These are phyloP conservation scores for Craspedostauros australis DNA, from an alignment of 108 stramenopile genomes.

Conservation along the genomic window DNA sequence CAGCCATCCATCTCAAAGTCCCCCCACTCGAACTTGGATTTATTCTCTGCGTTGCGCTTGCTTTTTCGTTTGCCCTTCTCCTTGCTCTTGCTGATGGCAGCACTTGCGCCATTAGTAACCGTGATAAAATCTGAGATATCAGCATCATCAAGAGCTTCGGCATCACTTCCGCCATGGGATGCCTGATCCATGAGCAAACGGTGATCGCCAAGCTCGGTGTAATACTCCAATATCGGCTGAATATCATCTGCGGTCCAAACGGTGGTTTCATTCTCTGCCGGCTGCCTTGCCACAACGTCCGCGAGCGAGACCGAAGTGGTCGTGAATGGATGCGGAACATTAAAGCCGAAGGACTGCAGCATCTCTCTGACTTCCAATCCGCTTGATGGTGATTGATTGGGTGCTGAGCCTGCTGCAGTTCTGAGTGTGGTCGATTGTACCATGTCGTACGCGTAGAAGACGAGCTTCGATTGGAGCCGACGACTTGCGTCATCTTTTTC, in stretches of 20 bases:
- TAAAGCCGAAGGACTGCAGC: slow-evolving; percentile 52
- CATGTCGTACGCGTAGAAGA: slow-evolving; percentile 88
- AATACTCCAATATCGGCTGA: not conserved
- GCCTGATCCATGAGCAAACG: too few relatives aligned
- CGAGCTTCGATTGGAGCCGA: slow-evolving; percentile 42
- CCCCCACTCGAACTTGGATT: slow-evolving; percentile 29
- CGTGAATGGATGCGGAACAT: slow-evolving; percentile 41
- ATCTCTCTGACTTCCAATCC: slow-evolving; percentile 29
- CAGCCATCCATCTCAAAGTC: slow-evolving; percentile 88
- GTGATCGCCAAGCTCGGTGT: too few relatives aligned
- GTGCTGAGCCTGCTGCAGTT: not conserved
- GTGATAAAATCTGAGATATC: slow-evolving; percentile 13
- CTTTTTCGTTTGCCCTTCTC: not conserved
- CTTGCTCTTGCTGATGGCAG: too few relatives aligned
- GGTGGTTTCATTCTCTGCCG: not conserved
- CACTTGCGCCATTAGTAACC: too few relatives aligned
- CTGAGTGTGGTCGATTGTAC: not conserved
- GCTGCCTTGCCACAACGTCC: not conserved
- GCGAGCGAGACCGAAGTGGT: too few relatives aligned
- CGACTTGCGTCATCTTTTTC: slow-evolving; percentile 26
- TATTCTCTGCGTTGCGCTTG: slow-evolving; percentile 1
- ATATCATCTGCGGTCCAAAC: not conserved
- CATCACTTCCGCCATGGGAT: too few relatives aligned
- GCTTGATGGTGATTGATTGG: not conserved
- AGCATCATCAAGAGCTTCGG: too few relatives aligned